Percentiles rank a stretch among this genome's conserved stretches.
Evolutionary conservation across 2,329 filamentous ascomycete species (phyloP).

Genomic region (Curvularia eragrostidis): DNA sequence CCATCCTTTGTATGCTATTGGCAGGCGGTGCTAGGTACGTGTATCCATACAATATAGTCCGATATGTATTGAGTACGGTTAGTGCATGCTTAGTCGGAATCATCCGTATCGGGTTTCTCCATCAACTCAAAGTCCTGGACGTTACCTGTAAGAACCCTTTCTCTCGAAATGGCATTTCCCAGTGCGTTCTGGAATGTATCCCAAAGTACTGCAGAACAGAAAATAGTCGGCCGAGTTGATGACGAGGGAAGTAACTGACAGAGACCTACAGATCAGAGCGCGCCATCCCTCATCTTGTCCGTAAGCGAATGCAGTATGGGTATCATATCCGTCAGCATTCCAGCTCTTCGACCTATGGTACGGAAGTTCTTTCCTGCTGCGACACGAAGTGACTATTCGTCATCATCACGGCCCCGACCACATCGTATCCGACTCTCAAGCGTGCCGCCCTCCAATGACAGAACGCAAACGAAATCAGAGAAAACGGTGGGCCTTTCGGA

Average conservation of each 20-base stretch:
- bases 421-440: constrained; percentile 4
- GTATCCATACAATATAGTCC: background rate
- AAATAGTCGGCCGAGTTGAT: background rate
- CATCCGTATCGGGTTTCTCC: constrained; percentile 28
- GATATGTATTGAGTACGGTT: background rate
- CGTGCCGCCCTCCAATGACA: constrained; percentile 3
- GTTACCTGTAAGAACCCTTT: constrained; percentile 31
- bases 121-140: constrained; percentile 29
- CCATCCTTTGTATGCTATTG: constrained; percentile 38
- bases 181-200: background rate
- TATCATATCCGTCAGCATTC: constrained; percentile 39
- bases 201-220: background rate
- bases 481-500: background rate
- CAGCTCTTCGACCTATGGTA: constrained; percentile 35
- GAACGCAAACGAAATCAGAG: background rate
- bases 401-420: constrained; percentile 5
- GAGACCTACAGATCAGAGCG: constrained; percentile 22
- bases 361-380: constrained; percentile 27
- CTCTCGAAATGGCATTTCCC: background rate
- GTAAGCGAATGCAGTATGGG: constrained; percentile 41
- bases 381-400: constrained; percentile 6
- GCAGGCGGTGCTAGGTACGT: constrained; percentile 36
- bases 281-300: constrained; percentile 32
- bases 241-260: background rate
- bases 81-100: constrained; percentile 38